Percentiles rank a stretch among this genome's conserved stretches.
These are phyloP conservation scores for Colletotrichum sp. DNA, from an alignment of 2,329 filamentous ascomycete species.

Conservation along the genomic window DNA sequence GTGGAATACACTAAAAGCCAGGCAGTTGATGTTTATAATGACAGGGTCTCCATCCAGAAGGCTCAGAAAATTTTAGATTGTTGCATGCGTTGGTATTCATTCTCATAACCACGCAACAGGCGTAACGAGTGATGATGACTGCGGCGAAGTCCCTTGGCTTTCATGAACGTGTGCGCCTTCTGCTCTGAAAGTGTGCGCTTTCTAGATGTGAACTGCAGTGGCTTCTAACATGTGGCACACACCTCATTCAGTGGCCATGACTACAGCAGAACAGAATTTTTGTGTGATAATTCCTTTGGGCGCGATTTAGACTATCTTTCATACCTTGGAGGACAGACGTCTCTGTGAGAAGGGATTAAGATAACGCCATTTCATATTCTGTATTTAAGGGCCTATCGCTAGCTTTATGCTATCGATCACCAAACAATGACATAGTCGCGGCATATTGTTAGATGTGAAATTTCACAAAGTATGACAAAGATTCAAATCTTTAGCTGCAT, in stretches of 20 bases:
- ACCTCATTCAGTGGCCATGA: neutral
- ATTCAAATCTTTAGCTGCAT: neutral
- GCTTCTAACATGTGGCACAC: neutral
- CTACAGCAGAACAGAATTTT: too few species aligned
- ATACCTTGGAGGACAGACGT: accelerated
- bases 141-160: accelerated
- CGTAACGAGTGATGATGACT: accelerated
- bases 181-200: too few species aligned
- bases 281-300: neutral
- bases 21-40: neutral
- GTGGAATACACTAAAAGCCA: accelerated
- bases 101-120: accelerated
- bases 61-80: accelerated
- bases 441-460: neutral
- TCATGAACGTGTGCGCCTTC: accelerated
- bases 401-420: neutral
- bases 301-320: neutral
- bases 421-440: neutral
- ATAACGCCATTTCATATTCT: neutral
- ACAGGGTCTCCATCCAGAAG: neutral
- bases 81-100: accelerated
- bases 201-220: too few species aligned
- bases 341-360: neutral
- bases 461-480: neutral
- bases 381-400: neutral